Conservation (phyloP, 169 alveolate genomes). For the Plasmodium gonderi region DNA sequence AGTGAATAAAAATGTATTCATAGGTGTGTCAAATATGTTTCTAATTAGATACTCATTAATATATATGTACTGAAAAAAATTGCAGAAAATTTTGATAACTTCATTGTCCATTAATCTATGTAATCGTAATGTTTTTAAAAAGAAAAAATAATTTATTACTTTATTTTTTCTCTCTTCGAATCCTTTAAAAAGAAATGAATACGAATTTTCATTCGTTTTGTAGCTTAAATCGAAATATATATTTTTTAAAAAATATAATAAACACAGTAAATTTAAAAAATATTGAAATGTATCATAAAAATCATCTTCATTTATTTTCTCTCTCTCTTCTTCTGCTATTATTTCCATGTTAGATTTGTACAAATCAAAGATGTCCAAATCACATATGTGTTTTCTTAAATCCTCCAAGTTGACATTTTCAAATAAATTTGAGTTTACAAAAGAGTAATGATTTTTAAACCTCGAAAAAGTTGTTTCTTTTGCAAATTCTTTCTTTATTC, state of each 20-base stretch:
- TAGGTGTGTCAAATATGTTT: constrained; percentile 41
- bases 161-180: constrained; percentile 69
- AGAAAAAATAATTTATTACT: constrained; percentile 40
- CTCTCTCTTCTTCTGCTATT: constrained; percentile 9
- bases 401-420: constrained; percentile 35
- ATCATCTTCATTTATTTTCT: background rate
- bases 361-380: constrained; percentile 16
- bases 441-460: constrained; percentile 45
- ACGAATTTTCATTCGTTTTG: constrained; percentile 67
- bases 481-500: background rate
- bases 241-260: constrained; percentile 68
- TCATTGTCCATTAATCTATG: constrained; percentile 58
- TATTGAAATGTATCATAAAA: constrained; percentile 61
- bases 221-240: constrained; percentile 48
- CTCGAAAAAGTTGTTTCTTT: background rate
- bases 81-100: constrained; percentile 58
- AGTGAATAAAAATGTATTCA: constrained; percentile 27
- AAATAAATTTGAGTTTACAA: constrained; percentile 35
- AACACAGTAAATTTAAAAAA: constrained; percentile 31
- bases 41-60: constrained; percentile 60
- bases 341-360: constrained; percentile 9
- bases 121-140: constrained; percentile 35
- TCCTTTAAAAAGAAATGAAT: constrained; percentile 71
- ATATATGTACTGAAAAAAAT: constrained; percentile 57
- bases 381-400: background rate